phyloP scores from a whole-genome alignment of 192 early-diverging fungal genomes.

The Tieghemiomyces parasiticus region DNA sequence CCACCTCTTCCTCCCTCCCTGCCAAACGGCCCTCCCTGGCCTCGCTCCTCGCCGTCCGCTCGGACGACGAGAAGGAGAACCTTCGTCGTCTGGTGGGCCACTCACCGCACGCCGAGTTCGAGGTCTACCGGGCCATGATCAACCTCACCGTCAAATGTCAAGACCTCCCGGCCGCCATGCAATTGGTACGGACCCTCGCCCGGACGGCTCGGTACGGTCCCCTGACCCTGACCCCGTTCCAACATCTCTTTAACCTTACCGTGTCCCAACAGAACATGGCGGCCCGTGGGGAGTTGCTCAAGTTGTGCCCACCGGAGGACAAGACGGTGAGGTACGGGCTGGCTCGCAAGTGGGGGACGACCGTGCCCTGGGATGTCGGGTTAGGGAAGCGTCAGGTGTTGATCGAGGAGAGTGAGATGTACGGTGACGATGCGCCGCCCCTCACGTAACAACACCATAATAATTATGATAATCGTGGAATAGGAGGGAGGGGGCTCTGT shows the following conservation, averaged over 20 bases:
- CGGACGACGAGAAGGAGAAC: slow-evolving; percentile 20
- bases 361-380: slow-evolving; percentile 30
- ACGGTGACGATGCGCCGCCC: too few relatives aligned
- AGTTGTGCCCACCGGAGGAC: slow-evolving; percentile 28
- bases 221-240: too few relatives aligned
- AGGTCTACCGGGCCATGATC: slow-evolving; percentile 14
- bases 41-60: slow-evolving; percentile 20
- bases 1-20: too few relatives aligned
- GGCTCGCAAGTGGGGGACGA: slow-evolving; percentile 41
- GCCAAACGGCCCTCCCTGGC: slow-evolving; percentile 7
- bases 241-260: slow-evolving; percentile 32
- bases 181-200: too few relatives aligned
- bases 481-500: too few relatives aligned
- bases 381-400: slow-evolving; percentile 21
- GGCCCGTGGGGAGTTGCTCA: slow-evolving; percentile 26
- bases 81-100: slow-evolving; percentile 28
- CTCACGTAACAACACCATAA: too few relatives aligned
- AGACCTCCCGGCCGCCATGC: too few relatives aligned
- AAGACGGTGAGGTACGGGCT: slow-evolving; percentile 22
- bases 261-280: slow-evolving; percentile 32
- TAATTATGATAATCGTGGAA: too few relatives aligned
- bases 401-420: slow-evolving; percentile 9
- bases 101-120: slow-evolving; percentile 36
- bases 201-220: too few relatives aligned
- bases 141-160: background rate